phyloP scores from a whole-genome alignment of 116 monocot genomes.

The Zostera marina region DNA sequence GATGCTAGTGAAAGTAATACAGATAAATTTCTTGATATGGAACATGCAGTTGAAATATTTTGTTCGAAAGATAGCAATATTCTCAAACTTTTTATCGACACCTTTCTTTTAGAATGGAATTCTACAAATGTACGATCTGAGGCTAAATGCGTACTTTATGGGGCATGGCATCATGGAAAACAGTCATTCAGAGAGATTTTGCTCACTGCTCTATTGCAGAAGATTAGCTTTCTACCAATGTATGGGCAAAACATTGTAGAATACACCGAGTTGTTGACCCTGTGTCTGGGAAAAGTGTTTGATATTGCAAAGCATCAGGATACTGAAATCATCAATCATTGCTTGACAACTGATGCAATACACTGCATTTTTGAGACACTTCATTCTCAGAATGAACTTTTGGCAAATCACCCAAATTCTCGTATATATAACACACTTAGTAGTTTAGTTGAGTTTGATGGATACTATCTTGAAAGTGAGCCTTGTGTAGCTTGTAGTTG shows the following conservation, averaged over 20 bases:
- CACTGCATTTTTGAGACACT: constrained; percentile 78
- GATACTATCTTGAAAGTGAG: constrained; percentile 97
- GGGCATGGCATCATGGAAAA: constrained; percentile 88
- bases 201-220: constrained; percentile 44
- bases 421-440: constrained; percentile 83
- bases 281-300: constrained; percentile 51
- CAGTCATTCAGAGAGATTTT: constrained; percentile 41
- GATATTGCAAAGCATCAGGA: constrained; percentile 46
- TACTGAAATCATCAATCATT: constrained; percentile 31
- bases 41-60: constrained; percentile 72
- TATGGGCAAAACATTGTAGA: constrained; percentile 90
- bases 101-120: constrained; percentile 90
- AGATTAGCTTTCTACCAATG: constrained; percentile 62
- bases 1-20: constrained; percentile 49
- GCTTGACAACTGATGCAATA: constrained; percentile 67
- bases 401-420: constrained; percentile 99
- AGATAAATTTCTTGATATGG: constrained; percentile 89
- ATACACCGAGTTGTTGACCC: constrained; percentile 71
- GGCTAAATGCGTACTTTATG: constrained; percentile 82
- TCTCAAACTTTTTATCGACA: constrained; percentile 65
- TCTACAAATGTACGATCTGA: constrained; percentile 69
- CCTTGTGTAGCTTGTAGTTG: constrained; percentile 97
- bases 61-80: constrained; percentile 33
- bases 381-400: constrained; percentile 85
- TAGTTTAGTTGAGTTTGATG: constrained; percentile 92